Evolutionary conservation across 768 basidiomycete genomes (phyloP).

Genomic region (Termitomyces eurrhizus): DNA sequence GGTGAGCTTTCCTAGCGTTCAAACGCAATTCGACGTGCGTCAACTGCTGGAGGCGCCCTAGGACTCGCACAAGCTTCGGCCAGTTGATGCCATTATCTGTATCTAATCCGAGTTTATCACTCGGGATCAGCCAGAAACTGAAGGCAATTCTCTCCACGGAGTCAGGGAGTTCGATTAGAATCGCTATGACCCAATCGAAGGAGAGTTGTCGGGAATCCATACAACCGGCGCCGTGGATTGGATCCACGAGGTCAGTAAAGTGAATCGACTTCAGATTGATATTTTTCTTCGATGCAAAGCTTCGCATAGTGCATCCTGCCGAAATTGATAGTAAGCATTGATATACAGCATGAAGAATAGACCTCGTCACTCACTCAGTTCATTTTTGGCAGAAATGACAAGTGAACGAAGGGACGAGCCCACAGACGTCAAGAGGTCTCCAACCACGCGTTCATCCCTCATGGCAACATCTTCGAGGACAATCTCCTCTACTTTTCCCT

Average conservation of each 20-base stretch:
- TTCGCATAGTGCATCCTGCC: not conserved
- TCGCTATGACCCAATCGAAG: constrained; percentile 9
- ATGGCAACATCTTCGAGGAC: constrained; percentile 5
- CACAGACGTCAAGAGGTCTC: constrained; percentile 2
- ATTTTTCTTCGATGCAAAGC: constrained; percentile 6
- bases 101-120: constrained; percentile 11
- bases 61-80: not conserved
- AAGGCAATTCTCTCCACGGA: constrained; percentile 4
- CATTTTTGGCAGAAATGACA: constrained; percentile 9
- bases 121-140: constrained; percentile 14
- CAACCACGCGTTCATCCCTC: constrained; percentile 1
- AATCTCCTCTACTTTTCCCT: constrained; percentile 3
- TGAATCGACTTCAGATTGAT: constrained; percentile 3
- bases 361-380: constrained; percentile 4
- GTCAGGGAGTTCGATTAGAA: constrained; percentile 6
- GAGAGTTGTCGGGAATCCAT: not conserved
- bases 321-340: not conserved
- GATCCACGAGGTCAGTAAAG: constrained; percentile 15
- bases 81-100: constrained; percentile 2
- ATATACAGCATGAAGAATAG: not conserved
- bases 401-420: constrained; percentile 6
- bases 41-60: not conserved
- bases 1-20: constrained; percentile 4
- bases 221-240: not conserved
- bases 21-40: constrained; percentile 4